A percentile compares a stretch with the other conserved stretches of the same genome.
These are phyloP conservation scores for Tetratostichococcus sp. DNA, from an alignment of 139 green algal genomes.

Conservation along the genomic window DNA sequence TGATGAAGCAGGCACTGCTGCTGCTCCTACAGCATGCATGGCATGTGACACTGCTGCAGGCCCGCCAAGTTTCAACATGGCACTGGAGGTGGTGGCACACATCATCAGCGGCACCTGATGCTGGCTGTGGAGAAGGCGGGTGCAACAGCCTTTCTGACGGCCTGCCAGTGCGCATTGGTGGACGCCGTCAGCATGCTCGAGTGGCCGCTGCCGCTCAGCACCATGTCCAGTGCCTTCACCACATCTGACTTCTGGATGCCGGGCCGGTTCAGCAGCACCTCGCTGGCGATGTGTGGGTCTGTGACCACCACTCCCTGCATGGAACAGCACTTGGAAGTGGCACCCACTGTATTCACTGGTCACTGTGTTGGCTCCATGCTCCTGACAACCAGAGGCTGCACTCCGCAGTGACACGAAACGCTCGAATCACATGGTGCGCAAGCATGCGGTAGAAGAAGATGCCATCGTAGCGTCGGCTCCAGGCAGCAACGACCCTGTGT, in stretches of 20 bases:
- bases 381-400: too few species aligned
- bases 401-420: too few species aligned
- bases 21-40: too few species aligned
- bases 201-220: not conserved
- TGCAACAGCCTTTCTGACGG: constrained; percentile 6
- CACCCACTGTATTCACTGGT: too few species aligned
- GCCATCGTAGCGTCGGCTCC: not conserved
- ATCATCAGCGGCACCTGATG: too few species aligned
- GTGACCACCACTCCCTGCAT: not conserved
- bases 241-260: not conserved
- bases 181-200: constrained; percentile 4
- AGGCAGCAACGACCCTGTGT: not conserved
- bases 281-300: not conserved
- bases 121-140: constrained; percentile 1
- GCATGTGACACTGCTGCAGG: too few species aligned
- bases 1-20: too few species aligned
- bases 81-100: too few species aligned
- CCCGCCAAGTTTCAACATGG: too few species aligned
- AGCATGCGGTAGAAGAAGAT: constrained; percentile 14
- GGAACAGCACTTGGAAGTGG: too few species aligned
- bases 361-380: too few species aligned
- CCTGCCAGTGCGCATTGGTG: constrained; percentile 6
- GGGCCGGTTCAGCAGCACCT: not conserved
- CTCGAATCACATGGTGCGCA: constrained; percentile 2
- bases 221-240: constrained; percentile 1